Evolutionary conservation across 2,329 filamentous ascomycete species (phyloP), one percentile per base, ranked within the genome.

Genomic region (Teratosphaeriaceae sp.): DNA sequence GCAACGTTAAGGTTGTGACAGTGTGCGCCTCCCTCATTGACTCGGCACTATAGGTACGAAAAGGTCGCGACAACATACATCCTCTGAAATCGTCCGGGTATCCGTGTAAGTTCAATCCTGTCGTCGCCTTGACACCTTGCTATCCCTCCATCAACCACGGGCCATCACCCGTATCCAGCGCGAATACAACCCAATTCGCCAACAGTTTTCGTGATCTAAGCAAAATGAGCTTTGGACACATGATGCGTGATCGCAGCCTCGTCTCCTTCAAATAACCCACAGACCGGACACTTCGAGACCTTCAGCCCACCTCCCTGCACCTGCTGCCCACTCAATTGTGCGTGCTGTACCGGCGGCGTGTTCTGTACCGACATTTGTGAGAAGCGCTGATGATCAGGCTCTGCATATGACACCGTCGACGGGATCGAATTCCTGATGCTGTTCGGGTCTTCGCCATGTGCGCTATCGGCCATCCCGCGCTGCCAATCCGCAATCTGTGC

Each of bases 201-300:
- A 34, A 33, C 29, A 33, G 6, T 9, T 13, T 15, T 18, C 15
- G 18, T 18, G 11, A 5, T 20, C 54, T 42, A 60, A 23, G 47
- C 38, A 41, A 60, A 61, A 45, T 61, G 58, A 27, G 51, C 47
- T 37, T 51, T 55, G 19, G 43, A 52, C 23, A 61, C 59, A 50
- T 61, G 59, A 54, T 59, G 55, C 37, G 46, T 57, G n/a, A 61
- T 52, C 27, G 59, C 59, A n/a, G 52, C 51, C 42, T 59, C 59
- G 39, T 61, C 59, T n/a, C 59, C 59, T 42, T 59, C 57, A 44
- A 61, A 61, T 13, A 54, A 30, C 2, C 49, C 51, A 46, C 59
- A 61, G 12, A 61, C 57, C 1, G 59, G 59, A 48, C 59, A 61
- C 30, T 57, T 60, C 8, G 39, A 30, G 20, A 42, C 27, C 4